Base-by-base conservation (phyloP, 768 basidiomycete genomes). In the Butyriboletus loyo region DNA sequence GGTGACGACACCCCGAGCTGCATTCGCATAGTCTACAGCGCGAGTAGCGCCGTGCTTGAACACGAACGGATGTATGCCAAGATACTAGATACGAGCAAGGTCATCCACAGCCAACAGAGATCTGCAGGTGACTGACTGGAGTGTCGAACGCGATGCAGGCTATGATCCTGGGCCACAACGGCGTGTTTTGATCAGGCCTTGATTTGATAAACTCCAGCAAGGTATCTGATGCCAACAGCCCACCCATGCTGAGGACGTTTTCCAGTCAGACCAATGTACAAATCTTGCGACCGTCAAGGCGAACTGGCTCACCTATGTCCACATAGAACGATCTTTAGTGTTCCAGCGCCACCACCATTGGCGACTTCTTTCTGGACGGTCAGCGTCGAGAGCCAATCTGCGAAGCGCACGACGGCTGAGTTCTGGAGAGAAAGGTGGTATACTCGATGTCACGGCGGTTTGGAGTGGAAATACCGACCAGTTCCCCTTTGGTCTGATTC, bases 301-400 rank as follows among this genome's bases (percentile, higher is more conserved):
- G 27, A 25, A 13, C 21, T 8, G 38, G 59, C 76, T 40, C 53
- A 85, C 90, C 89, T 92, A 65, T 97, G 94, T 5, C 93, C 93
- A 65, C 93, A 94, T 7, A 97, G 75, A 4, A 94, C 87, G 44
- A 96, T 80, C 66, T 83, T 90, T 0, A 86, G 86, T 46, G 72
- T 75, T 28, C 82, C 81, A 39, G 81, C 86, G 9, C 91, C 91
- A 11, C 88, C 86, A 5, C 89, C 89, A 45, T 83, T 77, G 13
- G 84, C 82, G 21, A 86, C 87, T 68, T 96, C 94, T 55, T 80
- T 81, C 66, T 90, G 81, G n/a, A 96, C 87, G 5, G 88, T 90
- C 21, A 91, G 71, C n/a, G 83, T 87, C 1, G 91, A 88, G 38
- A 97, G 80, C 95, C 94, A 97, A 64, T 96, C 93, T 8, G 91